phyloP scores from a whole-genome alignment of 2,329 filamentous ascomycete species.

The Ophiostoma montium region DNA sequence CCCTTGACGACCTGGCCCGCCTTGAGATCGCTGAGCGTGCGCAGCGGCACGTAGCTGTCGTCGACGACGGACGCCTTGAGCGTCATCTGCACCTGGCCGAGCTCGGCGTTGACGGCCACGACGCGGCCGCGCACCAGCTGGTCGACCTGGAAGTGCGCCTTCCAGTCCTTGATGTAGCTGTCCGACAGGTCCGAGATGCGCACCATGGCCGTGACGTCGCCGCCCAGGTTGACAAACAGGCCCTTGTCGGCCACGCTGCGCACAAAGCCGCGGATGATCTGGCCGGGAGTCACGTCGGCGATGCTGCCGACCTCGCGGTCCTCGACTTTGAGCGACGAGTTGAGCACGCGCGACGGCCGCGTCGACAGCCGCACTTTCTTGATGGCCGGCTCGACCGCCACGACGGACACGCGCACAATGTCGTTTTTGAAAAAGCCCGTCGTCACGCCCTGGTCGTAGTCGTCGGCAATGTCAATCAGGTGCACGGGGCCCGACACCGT shows the following conservation, averaged over 20 bases:
- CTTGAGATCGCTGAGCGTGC: constrained; percentile 65
- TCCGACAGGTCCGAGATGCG: constrained; percentile 84
- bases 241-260: constrained; percentile 83
- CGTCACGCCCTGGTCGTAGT: constrained; percentile 70
- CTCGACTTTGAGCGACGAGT: constrained; percentile 65
- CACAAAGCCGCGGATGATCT: constrained; percentile 80
- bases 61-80: constrained; percentile 77
- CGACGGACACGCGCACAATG: constrained; percentile 72
- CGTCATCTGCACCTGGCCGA: constrained; percentile 68
- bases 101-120: constrained; percentile 51
- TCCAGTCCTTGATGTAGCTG: constrained; percentile 89
- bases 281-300: constrained; percentile 59
- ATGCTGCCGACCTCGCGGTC: constrained; percentile 65
- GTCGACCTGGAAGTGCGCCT: constrained; percentile 71
- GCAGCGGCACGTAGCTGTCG: constrained; percentile 52
- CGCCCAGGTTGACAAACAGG: constrained; percentile 72
- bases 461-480: constrained; percentile 71
- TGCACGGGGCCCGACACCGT: constrained; percentile 65
- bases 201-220: constrained; percentile 67
- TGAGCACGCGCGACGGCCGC: constrained; percentile 77
- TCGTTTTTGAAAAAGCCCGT: constrained; percentile 69
- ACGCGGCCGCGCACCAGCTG: constrained; percentile 85
- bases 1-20: constrained; percentile 73
- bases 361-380: constrained; percentile 73
- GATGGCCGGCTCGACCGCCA: constrained; percentile 67